Conservation (phyloP, 1,284 basidiomycete species). For the Dichomitus squalens region DNA sequence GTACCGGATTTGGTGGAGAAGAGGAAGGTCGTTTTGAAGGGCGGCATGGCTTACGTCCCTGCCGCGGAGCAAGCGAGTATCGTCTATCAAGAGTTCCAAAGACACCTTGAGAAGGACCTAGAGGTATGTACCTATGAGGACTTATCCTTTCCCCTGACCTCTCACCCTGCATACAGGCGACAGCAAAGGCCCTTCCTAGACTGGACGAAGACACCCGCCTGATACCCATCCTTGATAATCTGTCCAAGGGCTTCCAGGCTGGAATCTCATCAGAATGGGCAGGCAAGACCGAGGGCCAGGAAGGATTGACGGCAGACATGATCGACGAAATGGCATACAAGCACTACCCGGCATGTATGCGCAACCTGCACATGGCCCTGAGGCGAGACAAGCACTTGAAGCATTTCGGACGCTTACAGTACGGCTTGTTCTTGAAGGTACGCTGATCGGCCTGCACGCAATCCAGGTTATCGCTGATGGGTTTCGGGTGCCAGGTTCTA, state of each 20-base stretch:
- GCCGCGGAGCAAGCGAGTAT: conserved; percentile 83
- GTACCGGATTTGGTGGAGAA: conserved; percentile 92
- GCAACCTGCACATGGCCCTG: conserved; percentile 83
- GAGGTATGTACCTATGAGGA: conserved; percentile 68
- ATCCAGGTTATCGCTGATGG: not conserved
- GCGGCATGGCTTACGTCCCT: conserved; percentile 92
- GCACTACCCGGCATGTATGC: conserved; percentile 98
- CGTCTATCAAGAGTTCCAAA: conserved; percentile 87
- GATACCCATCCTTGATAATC: conserved; percentile 88
- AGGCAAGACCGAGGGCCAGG: conserved; percentile 51
- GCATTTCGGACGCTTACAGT: conserved; percentile 91
- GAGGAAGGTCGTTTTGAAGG: conserved; percentile 79
- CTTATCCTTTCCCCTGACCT: not conserved
- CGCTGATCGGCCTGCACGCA: conserved; percentile 7
- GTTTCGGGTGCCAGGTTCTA: conserved; percentile 62
- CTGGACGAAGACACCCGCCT: conserved; percentile 95
- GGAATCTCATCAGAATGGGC: conserved; percentile 88
- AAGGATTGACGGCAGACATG: conserved; percentile 90
- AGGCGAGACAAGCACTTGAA: conserved; percentile 86
- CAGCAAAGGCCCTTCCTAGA: conserved; percentile 88
- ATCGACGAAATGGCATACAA: conserved; percentile 85
- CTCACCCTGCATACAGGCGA: conserved; percentile 54
- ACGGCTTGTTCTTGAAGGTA: conserved; percentile 95
- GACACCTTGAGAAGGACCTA: conserved; percentile 75
- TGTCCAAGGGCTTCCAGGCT: conserved; percentile 93